Evolutionary conservation across 176 grass and related monocot genomes (phyloP).

Genomic region (Avena eriantha): DNA sequence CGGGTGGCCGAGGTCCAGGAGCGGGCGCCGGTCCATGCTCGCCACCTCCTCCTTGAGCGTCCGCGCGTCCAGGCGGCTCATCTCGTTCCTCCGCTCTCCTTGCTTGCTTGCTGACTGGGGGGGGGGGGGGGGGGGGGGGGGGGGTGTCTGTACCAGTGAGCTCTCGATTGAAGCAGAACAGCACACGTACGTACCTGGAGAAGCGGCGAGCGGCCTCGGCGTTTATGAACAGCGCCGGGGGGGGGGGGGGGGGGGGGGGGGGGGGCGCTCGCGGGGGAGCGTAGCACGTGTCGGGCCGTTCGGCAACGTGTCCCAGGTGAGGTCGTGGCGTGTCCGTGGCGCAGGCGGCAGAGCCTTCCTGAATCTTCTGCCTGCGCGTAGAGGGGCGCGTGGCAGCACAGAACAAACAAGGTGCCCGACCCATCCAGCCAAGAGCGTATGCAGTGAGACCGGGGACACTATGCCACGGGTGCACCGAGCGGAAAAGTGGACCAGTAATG

Average conservation of each 20-base stretch:
- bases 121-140: background rate
- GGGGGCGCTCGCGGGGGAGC: background rate
- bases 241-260: background rate
- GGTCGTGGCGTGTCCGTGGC: background rate
- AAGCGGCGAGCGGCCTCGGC: slow-evolving; percentile 1
- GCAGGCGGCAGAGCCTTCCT: background rate
- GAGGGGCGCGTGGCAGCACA: slow-evolving; percentile 11
- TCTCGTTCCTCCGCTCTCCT: background rate
- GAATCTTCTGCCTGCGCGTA: background rate
- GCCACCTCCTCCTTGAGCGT: slow-evolving; percentile 61
- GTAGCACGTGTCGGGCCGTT: background rate
- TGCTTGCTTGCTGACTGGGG: background rate
- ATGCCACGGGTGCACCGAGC: too few relatives aligned
- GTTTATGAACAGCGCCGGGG: background rate
- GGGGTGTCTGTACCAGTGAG: background rate
- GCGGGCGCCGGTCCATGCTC: slow-evolving; percentile 59
- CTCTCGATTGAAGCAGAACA: background rate
- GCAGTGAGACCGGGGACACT: too few relatives aligned
- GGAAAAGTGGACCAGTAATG: too few relatives aligned
- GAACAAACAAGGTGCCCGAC: background rate
- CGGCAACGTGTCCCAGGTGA: background rate
- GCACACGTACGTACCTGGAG: background rate
- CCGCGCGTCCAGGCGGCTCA: slow-evolving; percentile 61
- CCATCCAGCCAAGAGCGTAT: too few relatives aligned
- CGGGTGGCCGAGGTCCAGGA: slow-evolving; percentile 87